Conservation (phyloP, 2,329 filamentous ascomycete genomes). For the Beauveria scarabaeidicola region DNA sequence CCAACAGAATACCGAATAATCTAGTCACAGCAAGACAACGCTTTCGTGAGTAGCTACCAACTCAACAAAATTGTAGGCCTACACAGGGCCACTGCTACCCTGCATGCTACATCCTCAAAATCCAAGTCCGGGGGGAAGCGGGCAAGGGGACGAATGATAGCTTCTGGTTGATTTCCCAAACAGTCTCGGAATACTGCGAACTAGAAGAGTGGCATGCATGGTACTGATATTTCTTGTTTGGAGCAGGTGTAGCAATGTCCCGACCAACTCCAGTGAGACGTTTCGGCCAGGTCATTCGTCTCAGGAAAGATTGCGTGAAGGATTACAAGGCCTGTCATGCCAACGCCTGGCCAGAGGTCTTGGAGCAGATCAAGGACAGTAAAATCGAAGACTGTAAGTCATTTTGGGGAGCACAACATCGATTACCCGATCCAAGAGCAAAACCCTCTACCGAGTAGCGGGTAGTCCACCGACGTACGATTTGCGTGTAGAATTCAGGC, state of each 20-base stretch:
- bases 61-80: not conserved
- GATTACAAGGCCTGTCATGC: slow-evolving; percentile 69
- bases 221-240: not conserved
- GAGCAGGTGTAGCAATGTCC: slow-evolving; percentile 7
- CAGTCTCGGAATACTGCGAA: too few relatives aligned
- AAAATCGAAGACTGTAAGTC: slow-evolving; percentile 63
- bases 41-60: not conserved
- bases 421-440: not conserved
- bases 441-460: not conserved
- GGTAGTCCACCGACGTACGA: not conserved
- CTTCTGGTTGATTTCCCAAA: too few relatives aligned
- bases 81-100: not conserved
- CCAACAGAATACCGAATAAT: too few relatives aligned
- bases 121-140: not conserved
- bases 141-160: too few relatives aligned
- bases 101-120: not conserved
- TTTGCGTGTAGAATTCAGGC: not conserved
- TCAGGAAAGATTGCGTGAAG: slow-evolving; percentile 56
- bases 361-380: slow-evolving; percentile 66
- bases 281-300: slow-evolving; percentile 63
- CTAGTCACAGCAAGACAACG: not conserved
- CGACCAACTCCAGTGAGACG: slow-evolving; percentile 40
- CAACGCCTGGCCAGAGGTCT: slow-evolving; percentile 68
- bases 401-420: not conserved
- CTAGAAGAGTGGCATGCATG: too few relatives aligned